phyloP scores from a whole-genome alignment of 305 asterid genomes.

The Fraxinus latifolia region DNA sequence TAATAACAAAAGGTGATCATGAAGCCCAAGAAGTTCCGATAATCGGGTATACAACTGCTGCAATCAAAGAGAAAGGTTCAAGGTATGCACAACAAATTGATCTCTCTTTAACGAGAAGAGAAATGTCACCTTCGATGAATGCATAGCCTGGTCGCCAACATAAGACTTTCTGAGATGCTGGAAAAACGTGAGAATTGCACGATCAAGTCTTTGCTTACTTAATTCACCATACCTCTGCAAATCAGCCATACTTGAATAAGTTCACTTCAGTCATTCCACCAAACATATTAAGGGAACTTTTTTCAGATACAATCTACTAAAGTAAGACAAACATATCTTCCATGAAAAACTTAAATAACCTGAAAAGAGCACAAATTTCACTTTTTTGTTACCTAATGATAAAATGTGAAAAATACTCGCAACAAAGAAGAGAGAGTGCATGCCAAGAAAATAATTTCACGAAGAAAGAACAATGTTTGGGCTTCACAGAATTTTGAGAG shows the following conservation, averaged over 20 bases:
- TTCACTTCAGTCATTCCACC: constrained; percentile 30
- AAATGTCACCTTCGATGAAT: constrained; percentile 80
- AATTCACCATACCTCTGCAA: constrained; percentile 81
- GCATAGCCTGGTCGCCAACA: constrained; percentile 98
- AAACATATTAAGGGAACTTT: constrained; percentile 10
- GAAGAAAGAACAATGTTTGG: background rate
- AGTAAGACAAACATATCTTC: background rate
- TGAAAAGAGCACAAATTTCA: background rate
- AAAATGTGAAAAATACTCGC: background rate
- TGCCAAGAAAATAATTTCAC: background rate
- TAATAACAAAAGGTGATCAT: constrained; percentile 86
- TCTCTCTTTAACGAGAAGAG: constrained; percentile 14
- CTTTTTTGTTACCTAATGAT: background rate
- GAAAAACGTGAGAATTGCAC: constrained; percentile 88
- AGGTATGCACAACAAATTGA: constrained; percentile 22
- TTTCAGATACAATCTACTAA: constrained; percentile 12
- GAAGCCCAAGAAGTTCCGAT: constrained; percentile 93
- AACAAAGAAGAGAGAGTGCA: background rate
- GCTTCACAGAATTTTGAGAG: background rate
- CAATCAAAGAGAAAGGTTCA: constrained; percentile 41
- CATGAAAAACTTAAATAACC: background rate
- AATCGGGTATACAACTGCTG: constrained; percentile 95
- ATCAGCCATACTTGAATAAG: constrained; percentile 13
- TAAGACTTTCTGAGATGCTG: constrained; percentile 88
- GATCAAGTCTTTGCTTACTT: constrained; percentile 94